phyloP scores from a whole-genome alignment of 371 early-diverging fungal species.

The Mortierella sp. region DNA sequence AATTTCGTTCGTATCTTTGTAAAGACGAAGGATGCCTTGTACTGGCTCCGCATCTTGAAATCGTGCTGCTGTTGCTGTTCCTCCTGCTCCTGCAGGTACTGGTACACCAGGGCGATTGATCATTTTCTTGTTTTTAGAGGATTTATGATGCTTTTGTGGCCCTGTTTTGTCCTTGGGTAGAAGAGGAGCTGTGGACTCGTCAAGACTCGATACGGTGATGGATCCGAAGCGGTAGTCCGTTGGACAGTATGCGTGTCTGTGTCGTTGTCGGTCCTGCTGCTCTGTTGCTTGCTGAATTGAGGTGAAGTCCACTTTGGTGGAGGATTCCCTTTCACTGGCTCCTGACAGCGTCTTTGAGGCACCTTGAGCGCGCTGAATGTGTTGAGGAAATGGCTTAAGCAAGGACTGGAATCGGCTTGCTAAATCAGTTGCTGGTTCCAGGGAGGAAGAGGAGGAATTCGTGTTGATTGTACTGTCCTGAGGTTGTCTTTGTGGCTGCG shows the following conservation, averaged over 20 bases:
- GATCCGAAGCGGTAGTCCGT: slow-evolving; percentile 25
- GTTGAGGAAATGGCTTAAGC: slow-evolving; percentile 19
- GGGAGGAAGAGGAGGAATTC: too few species aligned
- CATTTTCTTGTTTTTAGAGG: slow-evolving; percentile 8
- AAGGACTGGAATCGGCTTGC: slow-evolving; percentile 8
- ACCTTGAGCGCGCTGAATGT: neutral
- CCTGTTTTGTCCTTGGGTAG: slow-evolving; percentile 9
- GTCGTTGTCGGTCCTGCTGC: neutral
- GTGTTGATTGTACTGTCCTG: slow-evolving; percentile 2
- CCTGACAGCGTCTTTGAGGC: too few species aligned
- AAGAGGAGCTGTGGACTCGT: neutral
- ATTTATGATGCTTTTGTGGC: neutral
- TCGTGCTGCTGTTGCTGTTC: neutral
- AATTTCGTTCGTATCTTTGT: slow-evolving; percentile 63
- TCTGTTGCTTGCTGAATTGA: neutral
- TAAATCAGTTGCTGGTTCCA: neutral
- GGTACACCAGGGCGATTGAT: too few species aligned
- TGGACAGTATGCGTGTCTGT: neutral
- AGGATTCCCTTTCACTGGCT: neutral
- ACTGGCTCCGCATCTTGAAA: slow-evolving; percentile 45
- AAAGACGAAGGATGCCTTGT: slow-evolving; percentile 81
- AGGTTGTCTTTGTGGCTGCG: neutral
- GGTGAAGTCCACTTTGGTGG: too few species aligned
- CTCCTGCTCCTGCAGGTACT: neutral
- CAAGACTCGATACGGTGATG: slow-evolving; percentile 13